Conservation (phyloP, 495 filamentous ascomycete genomes). For the Eremomyces bilateralis region DNA sequence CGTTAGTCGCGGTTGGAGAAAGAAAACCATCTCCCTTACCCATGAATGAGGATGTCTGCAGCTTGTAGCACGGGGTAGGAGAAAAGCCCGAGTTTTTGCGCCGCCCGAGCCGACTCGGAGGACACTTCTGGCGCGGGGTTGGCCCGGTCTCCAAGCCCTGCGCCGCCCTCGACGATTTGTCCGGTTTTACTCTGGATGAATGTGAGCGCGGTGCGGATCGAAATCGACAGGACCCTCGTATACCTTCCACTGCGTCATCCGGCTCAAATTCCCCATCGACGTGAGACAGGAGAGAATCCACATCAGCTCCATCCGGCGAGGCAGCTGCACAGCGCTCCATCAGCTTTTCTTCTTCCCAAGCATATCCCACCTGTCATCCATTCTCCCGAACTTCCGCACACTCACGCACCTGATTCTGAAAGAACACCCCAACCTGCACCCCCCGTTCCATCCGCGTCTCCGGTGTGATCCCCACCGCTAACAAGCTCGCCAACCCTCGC, state of each 20-base stretch:
- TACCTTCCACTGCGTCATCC: slow-evolving; percentile 99
- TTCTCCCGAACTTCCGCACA: too few species aligned
- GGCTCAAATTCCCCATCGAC: slow-evolving; percentile 64
- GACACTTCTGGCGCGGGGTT: too few species aligned
- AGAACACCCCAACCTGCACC: too few species aligned
- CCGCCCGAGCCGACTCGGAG: too few species aligned
- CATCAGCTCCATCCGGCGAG: slow-evolving; percentile 80
- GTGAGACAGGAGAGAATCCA: slow-evolving; percentile 89
- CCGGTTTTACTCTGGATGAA: background rate
- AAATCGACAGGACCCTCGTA: background rate
- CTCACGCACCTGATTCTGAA: slow-evolving; percentile 40
- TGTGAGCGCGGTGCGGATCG: background rate
- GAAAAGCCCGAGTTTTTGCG: slow-evolving; percentile 75
- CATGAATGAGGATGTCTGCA: slow-evolving; percentile 77
- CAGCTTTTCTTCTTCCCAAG: background rate
- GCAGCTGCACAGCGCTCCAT: slow-evolving; percentile 5
- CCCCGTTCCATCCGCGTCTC: slow-evolving; percentile 41
- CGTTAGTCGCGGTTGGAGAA: slow-evolving; percentile 1
- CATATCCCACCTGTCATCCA: background rate
- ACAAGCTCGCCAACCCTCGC: slow-evolving; percentile 54
- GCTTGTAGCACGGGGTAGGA: slow-evolving; percentile 93
- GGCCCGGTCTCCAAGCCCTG: too few species aligned
- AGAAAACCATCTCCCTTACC: slow-evolving; percentile 22
- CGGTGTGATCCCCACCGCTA: slow-evolving; percentile 70
- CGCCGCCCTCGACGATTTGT: too few species aligned